Evolutionary conservation across 1,284 basidiomycete species (phyloP).

Genomic region (Sporisorium iseilematis-ciliati): DNA sequence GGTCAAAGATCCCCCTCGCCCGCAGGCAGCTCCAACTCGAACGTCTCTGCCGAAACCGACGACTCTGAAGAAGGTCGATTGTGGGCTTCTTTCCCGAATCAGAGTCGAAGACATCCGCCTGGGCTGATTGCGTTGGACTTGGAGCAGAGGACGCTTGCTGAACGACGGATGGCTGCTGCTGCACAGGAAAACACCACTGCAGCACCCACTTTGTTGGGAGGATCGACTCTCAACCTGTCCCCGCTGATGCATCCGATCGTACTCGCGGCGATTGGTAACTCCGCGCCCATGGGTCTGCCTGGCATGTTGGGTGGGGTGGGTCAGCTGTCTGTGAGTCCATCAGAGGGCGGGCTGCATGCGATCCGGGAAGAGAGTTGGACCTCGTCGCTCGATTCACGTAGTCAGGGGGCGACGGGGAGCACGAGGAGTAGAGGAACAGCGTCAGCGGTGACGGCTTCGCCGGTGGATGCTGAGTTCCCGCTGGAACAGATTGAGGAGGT

Average conservation of each 20-base stretch:
- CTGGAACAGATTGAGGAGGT: slow-evolving; percentile 33
- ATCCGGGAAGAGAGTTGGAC: slow-evolving; percentile 59
- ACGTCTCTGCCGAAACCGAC: slow-evolving; percentile 24
- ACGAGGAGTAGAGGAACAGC: slow-evolving; percentile 25
- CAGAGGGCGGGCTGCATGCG: slow-evolving; percentile 49
- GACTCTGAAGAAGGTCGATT: slow-evolving; percentile 55
- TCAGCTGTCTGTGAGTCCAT: slow-evolving; percentile 39
- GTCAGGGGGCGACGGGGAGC: slow-evolving; percentile 26
- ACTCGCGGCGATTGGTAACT: slow-evolving; percentile 14
- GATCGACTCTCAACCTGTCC: slow-evolving; percentile 18
- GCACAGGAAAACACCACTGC: slow-evolving; percentile 18
- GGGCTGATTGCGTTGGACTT: slow-evolving; percentile 57
- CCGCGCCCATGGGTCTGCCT: slow-evolving; percentile 11
- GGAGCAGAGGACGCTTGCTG: slow-evolving; percentile 36
- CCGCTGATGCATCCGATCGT: slow-evolving; percentile 27
- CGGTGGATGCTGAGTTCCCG: slow-evolving; percentile 25
- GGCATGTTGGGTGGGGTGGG: slow-evolving; percentile 20
- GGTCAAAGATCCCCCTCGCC: slow-evolving; percentile 21
- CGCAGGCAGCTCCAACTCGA: slow-evolving; percentile 20
- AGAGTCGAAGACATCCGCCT: slow-evolving; percentile 53
- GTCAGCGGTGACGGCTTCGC: slow-evolving; percentile 24
- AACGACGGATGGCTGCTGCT: slow-evolving; percentile 17
- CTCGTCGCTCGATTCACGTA: slow-evolving; percentile 39
- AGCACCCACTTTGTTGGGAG: slow-evolving; percentile 1
- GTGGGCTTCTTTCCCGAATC: slow-evolving; percentile 57